Evolutionary conservation across 2,329 filamentous ascomycete genomes (phyloP), one percentile per base, ranked within the genome.

Genomic region (Helotiales sp.): DNA sequence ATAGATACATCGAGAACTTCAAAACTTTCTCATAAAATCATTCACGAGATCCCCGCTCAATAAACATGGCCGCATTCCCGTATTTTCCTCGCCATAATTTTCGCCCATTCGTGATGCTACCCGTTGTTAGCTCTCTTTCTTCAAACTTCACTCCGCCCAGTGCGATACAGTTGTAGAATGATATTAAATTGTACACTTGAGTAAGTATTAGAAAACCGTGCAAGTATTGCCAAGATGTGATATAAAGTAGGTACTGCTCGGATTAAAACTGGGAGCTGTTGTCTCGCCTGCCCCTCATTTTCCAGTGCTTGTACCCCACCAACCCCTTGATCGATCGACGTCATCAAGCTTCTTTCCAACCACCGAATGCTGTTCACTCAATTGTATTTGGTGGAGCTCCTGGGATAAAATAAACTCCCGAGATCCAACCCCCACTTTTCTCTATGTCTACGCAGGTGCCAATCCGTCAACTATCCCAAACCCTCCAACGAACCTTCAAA

Each of bases 11-110:
- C 13, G 6, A 5, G 37, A 15, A 15, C 10, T 17, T 40, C 26
- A 61, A 34, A 61, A 50, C 28, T 61, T 50, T 28, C 45, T 24
- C 59, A 61, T 50, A 50, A 50, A 43, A 52, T 61, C 59, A 30
- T 61, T 61, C 59, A 61, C 59, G 20, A 61, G 13, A 26, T 61
- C 59, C 8, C 49, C 49, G 6, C 49, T 22, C 10, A 52, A 28
- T 75, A 66, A 76, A 76, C 37, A 77, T 70, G 0, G 73, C 75
- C 3, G 76, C 76, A 55, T 75, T 74, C 2, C 75, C 76, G 40
- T n/a, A 77, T 74, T 52, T 70, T 75, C 0, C 40, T 50, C 15
- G 69, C 72, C 67, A 77, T 69, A 10, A 70, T 70, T 65, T 71
- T 73, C 1, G 65, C 73, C 74, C 75, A 77, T 49, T 77, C 73